phyloP scores from a whole-genome alignment of 345 rosid species.

The Murraya paniculata region DNA sequence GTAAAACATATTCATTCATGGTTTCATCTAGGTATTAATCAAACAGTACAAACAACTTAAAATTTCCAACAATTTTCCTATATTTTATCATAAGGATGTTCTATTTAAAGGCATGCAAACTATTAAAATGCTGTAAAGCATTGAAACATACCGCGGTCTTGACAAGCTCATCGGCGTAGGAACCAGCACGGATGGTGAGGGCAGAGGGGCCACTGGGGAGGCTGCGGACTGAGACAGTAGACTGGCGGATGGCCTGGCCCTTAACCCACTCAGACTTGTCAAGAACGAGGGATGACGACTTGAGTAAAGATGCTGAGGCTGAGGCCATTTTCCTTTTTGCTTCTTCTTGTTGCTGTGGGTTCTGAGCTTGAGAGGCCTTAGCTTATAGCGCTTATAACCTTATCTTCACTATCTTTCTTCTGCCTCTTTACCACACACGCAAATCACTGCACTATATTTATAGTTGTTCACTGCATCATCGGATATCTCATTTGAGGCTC shows the following conservation, averaged over 20 bases:
- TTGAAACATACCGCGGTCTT: slow-evolving; percentile 78
- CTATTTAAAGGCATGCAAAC: not conserved
- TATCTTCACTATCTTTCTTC: slow-evolving; percentile 35
- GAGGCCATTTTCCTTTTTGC: slow-evolving; percentile 81
- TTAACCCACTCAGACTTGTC: slow-evolving; percentile 84
- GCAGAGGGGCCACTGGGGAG: slow-evolving; percentile 38
- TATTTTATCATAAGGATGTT: not conserved
- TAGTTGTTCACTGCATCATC: slow-evolving; percentile 27
- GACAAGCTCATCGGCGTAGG: slow-evolving; percentile 95
- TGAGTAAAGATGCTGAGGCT: slow-evolving; percentile 63
- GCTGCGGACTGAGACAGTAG: slow-evolving; percentile 49
- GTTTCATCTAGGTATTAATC: not conserved
- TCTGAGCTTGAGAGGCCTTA: slow-evolving; percentile 10
- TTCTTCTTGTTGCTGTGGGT: not conserved
- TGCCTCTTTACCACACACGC: slow-evolving; percentile 41
- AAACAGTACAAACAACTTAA: not conserved
- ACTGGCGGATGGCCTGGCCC: slow-evolving; percentile 66
- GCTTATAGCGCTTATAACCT: slow-evolving; percentile 17
- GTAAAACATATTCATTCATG: not conserved
- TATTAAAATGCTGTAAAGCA: not conserved
- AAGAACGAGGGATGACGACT: slow-evolving; percentile 65
- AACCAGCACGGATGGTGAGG: slow-evolving; percentile 63
- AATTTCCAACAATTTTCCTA: not conserved
- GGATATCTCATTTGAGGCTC: slow-evolving; percentile 85
- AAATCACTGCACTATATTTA: slow-evolving; percentile 37